Evolutionary conservation across 1,284 basidiomycete genomes (phyloP), one percentile per base, ranked within the genome.

Genomic region (Schizophyllum amplum): DNA sequence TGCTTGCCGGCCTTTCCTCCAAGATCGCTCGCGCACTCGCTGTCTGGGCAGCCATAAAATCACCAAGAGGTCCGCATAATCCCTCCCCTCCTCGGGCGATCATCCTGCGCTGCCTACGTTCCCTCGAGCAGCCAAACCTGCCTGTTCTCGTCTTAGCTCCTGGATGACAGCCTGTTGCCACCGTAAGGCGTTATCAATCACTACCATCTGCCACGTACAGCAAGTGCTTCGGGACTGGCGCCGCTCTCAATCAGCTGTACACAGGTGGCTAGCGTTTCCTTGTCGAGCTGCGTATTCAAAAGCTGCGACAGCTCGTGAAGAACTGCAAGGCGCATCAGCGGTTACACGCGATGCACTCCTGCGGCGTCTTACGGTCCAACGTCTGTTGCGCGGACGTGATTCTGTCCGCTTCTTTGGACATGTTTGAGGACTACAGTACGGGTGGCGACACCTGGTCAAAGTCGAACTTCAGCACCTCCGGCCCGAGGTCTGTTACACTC

Each of bases 241-340:
- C 91, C 91, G 61, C 82, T 84, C 68, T 94, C 91, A 65, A 94
- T 89, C 81, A 94, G 83, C 58, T 83, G 80, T 17, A 92, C 81
- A 66, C 90, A 93, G 5, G 85, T 90, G 23, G 85, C 86, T 15
- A 94, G 79, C 1, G 89, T 91, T 64, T 91, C 87, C 61, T 86
- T 86, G 71, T 92, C 88, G 24, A 94, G 78, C 55, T 85, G 82
- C 0, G 91, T 92, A 65, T 92, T 90, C 58, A 94, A 71, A 49
- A 94, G 71, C 68, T 91, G 87, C 15, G 91, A 90, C 59, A 94
- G 88, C 59, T 92, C 89, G 65, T 84, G 80, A 26, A 94, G 75
- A 60, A 86, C 91, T 94, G 62, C 47, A 55, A 61, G 52, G n/a
- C n/a, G 20, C 26, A 52, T 50, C 52, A 60, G 23, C 17, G 51